These are phyloP conservation scores for Phoma sp. DNA, from an alignment of 2,329 filamentous ascomycete genomes.

Conservation along the genomic window DNA sequence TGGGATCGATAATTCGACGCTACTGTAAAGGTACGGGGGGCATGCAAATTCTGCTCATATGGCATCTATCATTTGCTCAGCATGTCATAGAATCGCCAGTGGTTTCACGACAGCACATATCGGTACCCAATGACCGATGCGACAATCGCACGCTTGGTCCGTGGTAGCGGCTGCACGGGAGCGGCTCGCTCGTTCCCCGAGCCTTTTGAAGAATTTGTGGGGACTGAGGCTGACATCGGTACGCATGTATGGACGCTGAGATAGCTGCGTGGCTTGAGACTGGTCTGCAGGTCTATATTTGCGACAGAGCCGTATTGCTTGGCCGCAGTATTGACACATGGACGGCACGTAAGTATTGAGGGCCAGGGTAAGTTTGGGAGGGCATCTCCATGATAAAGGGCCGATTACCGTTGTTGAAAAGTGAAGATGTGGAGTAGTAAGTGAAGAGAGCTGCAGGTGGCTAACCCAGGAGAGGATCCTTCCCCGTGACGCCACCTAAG, in stretches of 20 bases:
- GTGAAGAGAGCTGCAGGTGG: conserved; percentile 5
- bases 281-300: conserved; percentile 5
- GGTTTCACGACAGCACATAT: conserved; percentile 6
- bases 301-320: conserved; percentile 5
- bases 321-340: not conserved
- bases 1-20: conserved; percentile 1
- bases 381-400: not conserved
- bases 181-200: conserved; percentile 13
- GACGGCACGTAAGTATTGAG: not conserved
- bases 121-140: conserved; percentile 8
- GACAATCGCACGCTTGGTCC: not conserved
- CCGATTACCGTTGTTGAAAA: conserved; percentile 3
- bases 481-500: conserved; percentile 2
- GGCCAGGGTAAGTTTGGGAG: not conserved
- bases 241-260: conserved; percentile 4
- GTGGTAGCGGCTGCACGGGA: conserved; percentile 16
- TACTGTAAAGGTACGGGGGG: conserved; percentile 3
- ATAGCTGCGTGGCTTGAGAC: conserved; percentile 3
- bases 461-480: conserved; percentile 3
- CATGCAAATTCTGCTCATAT: conserved; percentile 15
- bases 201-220: not conserved
- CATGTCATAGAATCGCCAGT: not conserved
- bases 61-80: conserved; percentile 3
- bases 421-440: conserved; percentile 5
- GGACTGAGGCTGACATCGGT: not conserved